Conservation (phyloP, 2,329 filamentous ascomycete species). For the Epichloe aotearoae region DNA sequence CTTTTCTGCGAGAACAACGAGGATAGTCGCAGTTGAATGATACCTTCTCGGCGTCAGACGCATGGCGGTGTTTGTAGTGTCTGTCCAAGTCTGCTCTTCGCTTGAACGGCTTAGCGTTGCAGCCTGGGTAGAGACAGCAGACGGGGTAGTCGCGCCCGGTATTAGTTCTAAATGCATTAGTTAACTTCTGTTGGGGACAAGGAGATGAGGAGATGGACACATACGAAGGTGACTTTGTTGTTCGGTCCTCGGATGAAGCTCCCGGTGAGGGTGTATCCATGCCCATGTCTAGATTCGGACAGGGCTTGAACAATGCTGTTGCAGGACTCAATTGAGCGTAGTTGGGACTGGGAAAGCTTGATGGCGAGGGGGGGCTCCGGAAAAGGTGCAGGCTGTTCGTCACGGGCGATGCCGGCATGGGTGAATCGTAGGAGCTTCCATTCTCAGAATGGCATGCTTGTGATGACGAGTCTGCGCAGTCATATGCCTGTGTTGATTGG, state of each 20-base stretch:
- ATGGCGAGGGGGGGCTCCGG: conserved; percentile 2
- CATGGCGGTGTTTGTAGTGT: conserved; percentile 37
- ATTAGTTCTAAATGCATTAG: conserved; percentile 4
- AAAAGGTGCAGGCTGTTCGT: not conserved
- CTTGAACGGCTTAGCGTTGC: conserved; percentile 32
- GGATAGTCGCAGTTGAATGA: conserved; percentile 39
- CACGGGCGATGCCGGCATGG: conserved; percentile 1
- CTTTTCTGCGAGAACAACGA: conserved; percentile 28
- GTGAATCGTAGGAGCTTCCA: not conserved
- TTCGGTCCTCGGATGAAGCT: conserved; percentile 6
- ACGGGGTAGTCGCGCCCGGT: conserved; percentile 20
- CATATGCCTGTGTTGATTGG: not conserved
- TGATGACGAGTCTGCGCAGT: conserved; percentile 1
- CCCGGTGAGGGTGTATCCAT: conserved; percentile 8
- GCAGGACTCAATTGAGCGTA: conserved; percentile 5
- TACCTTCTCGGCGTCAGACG: conserved; percentile 25
- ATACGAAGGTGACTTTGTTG: conserved; percentile 5
- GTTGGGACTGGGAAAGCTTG: not conserved
- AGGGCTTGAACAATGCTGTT: conserved; percentile 6
- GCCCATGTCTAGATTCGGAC: conserved; percentile 9
- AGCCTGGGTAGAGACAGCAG: conserved; percentile 27
- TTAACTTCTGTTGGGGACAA: not conserved
- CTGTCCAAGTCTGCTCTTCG: conserved; percentile 41
- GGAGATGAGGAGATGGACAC: not conserved
- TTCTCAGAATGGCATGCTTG: conserved; percentile 2